Conservation (phyloP, 2,329 filamentous ascomycete species). For the Teratosphaeria gauchensis region DNA sequence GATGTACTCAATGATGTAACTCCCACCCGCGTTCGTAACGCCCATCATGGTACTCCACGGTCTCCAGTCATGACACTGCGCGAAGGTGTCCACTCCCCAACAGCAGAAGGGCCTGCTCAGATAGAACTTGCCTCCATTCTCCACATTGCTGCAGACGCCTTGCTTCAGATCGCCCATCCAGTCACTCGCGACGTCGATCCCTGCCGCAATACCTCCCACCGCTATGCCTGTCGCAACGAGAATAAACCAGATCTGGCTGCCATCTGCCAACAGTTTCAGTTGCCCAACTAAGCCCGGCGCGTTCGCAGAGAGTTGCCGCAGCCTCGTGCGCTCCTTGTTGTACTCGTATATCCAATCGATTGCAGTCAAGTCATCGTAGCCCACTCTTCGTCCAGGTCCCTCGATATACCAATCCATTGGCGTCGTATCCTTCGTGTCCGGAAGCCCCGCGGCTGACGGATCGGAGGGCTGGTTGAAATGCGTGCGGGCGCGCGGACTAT, state of each 20-base stretch:
- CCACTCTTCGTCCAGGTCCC: slow-evolving; percentile 78
- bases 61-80: slow-evolving; percentile 78
- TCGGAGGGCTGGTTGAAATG: slow-evolving; percentile 30
- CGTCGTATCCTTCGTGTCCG: slow-evolving; percentile 36
- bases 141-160: slow-evolving; percentile 70
- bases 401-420: slow-evolving; percentile 76
- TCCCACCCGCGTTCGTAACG: slow-evolving; percentile 54
- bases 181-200: slow-evolving; percentile 80
- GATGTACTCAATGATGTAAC: slow-evolving; percentile 77
- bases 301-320: slow-evolving; percentile 64
- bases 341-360: slow-evolving; percentile 99
- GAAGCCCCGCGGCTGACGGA: slow-evolving; percentile 25
- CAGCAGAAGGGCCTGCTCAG: slow-evolving; percentile 89
- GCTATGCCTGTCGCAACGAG: slow-evolving; percentile 76
- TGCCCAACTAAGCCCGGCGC: slow-evolving; percentile 64
- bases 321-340: slow-evolving; percentile 82
- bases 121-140: slow-evolving; percentile 75
- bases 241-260: slow-evolving; percentile 85
- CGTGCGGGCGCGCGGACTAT: slow-evolving; percentile 14
- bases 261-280: slow-evolving; percentile 64
- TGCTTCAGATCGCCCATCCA: slow-evolving; percentile 91
- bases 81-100: slow-evolving; percentile 71
- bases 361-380: slow-evolving; percentile 90
- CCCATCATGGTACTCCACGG: slow-evolving; percentile 72
- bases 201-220: slow-evolving; percentile 74